Evolutionary conservation across 108 stramenopile species (phyloP).

Genomic region (Aurantiochytrium sp.): DNA sequence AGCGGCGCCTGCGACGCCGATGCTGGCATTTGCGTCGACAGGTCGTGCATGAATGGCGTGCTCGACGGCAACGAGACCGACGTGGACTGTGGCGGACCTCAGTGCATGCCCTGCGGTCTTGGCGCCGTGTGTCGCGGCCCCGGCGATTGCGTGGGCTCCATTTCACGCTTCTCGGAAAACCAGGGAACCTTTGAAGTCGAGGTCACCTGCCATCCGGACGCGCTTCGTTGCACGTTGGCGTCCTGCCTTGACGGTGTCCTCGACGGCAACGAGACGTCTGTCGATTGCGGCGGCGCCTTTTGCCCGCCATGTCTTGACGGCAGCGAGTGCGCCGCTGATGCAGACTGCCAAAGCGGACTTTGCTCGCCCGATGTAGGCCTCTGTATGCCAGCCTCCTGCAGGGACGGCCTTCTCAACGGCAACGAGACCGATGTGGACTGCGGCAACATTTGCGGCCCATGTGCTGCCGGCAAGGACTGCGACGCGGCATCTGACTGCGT

Average conservation of each 20-base stretch:
- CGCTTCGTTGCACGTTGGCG: neutral
- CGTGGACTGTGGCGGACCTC: conserved; percentile 16
- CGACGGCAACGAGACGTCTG: neutral
- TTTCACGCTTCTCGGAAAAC: neutral
- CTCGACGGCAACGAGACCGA: conserved; percentile 19
- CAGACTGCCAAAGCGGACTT: neutral
- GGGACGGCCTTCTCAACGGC: conserved; percentile 11
- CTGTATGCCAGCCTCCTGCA: neutral
- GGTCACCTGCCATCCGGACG: neutral
- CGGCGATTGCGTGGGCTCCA: neutral
- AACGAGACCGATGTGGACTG: conserved; percentile 22
- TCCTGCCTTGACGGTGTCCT: neutral
- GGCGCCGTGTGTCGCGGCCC: neutral
- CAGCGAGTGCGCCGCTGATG: neutral
- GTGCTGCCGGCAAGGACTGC: neutral
- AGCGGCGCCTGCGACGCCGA: neutral
- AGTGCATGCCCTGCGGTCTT: neutral
- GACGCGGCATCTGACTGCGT: neutral
- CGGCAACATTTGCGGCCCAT: neutral
- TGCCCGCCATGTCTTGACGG: neutral
- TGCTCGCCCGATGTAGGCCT: neutral
- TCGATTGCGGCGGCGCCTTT: neutral
- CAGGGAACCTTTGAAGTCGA: neutral
- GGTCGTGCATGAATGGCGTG: conserved; percentile 18
- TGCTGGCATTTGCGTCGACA: neutral